Evolutionary conservation across 768 basidiomycete genomes (phyloP), one percentile per base, ranked within the genome.

Genomic region (Phylloporus scabripes): DNA sequence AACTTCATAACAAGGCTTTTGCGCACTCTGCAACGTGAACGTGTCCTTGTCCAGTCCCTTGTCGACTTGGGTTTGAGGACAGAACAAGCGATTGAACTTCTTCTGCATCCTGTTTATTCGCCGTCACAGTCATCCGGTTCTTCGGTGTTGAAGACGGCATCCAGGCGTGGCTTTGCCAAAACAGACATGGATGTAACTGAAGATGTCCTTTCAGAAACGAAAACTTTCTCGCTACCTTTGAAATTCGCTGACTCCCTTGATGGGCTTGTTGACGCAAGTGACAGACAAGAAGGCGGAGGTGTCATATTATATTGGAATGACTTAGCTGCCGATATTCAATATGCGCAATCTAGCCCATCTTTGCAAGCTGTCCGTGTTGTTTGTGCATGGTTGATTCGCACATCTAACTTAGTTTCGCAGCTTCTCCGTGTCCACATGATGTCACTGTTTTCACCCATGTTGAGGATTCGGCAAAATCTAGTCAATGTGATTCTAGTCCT

Each of bases 221-320:
- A 89, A 14, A 89, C 85, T 54, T 93, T 92, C 77, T 92, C 92
- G 60, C 89, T 97, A 49, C 21, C 62, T n/a, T 55, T 55, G 5
- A 67, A 63, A 42, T 23, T 47, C 40, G 41, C 59, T 5, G 67
- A 63, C 32, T 62, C 55, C 24, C 53, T 67, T 4, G 85, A 88
- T 46, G 89, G 85, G 1, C 56, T 96, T n/a, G 85, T 95, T 49
- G 96, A 98, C 66, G 86, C 92, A 1, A 92, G 87, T 50, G 95
- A 99, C 66, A 73, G 89, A 15, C 59, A 62, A 3, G 96, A 99
- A 63, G 90, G 79, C 1, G 91, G 85, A 0, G 74, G 70, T 31
- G 74, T 87, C 4, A 76, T 94, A 33, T 61, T 83, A 1, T 98
- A 89, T 81, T 88, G 86, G 85, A 99, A 98, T 65, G 84, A 99